Conservation (phyloP, 257 asterid species). For the Coffea eugenioides region DNA sequence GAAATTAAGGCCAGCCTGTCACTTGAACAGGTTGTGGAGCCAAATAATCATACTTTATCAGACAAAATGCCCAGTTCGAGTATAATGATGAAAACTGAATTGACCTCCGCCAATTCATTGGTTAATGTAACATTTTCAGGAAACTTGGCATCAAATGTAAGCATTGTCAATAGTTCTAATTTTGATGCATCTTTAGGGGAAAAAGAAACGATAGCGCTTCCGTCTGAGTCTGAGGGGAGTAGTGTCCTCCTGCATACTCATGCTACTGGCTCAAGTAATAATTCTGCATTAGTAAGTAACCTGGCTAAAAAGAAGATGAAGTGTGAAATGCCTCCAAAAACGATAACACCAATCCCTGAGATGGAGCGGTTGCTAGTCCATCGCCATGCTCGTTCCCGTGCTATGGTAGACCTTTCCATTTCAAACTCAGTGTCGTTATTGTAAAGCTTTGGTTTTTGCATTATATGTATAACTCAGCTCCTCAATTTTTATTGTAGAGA, state of each 20-base stretch:
- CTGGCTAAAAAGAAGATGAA: conserved; percentile 66
- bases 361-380: conserved; percentile 64
- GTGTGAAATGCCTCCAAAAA: conserved; percentile 83
- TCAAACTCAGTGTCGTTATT: neutral
- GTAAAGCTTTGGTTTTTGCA: conserved; percentile 6
- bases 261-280: conserved; percentile 17
- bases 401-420: conserved; percentile 58
- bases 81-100: conserved; percentile 8
- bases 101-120: conserved; percentile 23
- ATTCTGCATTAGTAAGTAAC: conserved; percentile 26
- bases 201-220: conserved; percentile 6
- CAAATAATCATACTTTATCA: conserved; percentile 22
- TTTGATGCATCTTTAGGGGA: conserved; percentile 2
- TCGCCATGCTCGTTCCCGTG: conserved; percentile 77
- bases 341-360: conserved; percentile 48
- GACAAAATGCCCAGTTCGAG: conserved; percentile 11
- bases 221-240: conserved; percentile 12
- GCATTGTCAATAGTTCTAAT: conserved; percentile 15
- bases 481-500: conserved; percentile 45
- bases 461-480: neutral
- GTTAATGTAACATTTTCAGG: conserved; percentile 17
- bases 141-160: conserved; percentile 18
- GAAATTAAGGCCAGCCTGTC: conserved; percentile 21
- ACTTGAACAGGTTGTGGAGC: conserved; percentile 28
- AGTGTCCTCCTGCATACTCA: conserved; percentile 16